phyloP scores from a whole-genome alignment of 768 basidiomycete genomes.

The Suillus fuscotomentosus region DNA sequence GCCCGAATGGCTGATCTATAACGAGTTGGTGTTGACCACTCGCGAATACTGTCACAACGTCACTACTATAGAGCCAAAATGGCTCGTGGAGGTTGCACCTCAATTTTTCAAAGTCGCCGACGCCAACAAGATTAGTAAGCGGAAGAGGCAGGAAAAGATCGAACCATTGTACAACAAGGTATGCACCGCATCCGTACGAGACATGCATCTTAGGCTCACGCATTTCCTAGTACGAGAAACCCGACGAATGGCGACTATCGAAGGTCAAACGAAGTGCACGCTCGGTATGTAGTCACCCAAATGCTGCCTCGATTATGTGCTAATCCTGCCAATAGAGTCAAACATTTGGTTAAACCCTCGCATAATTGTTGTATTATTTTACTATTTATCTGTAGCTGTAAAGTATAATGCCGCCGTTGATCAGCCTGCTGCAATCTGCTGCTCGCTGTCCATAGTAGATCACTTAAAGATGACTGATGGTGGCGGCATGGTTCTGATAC shows the following conservation, averaged over 20 bases:
- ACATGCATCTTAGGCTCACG: constrained; percentile 2
- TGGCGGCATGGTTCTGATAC: neutral
- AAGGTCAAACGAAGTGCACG: constrained; percentile 90
- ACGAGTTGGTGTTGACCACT: constrained; percentile 96
- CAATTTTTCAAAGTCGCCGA: constrained; percentile 99
- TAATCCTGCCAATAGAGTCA: constrained; percentile 56
- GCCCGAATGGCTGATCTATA: constrained; percentile 95
- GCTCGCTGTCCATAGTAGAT: neutral
- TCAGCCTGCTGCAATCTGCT: neutral
- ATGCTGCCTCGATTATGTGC: neutral
- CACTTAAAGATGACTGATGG: neutral
- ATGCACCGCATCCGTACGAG: constrained; percentile 8
- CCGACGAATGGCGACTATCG: constrained; percentile 92
- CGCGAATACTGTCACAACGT: constrained; percentile 93
- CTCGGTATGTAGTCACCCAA: constrained; percentile 48
- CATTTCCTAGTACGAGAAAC: constrained; percentile 67
- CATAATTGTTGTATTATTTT: neutral
- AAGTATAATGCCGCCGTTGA: neutral
- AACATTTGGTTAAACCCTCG: constrained; percentile 70
- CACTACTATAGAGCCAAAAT: constrained; percentile 95
- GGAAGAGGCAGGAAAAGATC: constrained; percentile 95
- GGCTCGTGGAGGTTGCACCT: constrained; percentile 97
- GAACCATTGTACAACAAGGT: constrained; percentile 92
- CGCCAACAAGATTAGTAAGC: constrained; percentile 94
- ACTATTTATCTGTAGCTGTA: constrained; percentile 6